Evolutionary conservation across 495 filamentous ascomycete genomes (phyloP), one percentile per base, ranked within the genome.

Genomic region (Aspergillus mulundensis): DNA sequence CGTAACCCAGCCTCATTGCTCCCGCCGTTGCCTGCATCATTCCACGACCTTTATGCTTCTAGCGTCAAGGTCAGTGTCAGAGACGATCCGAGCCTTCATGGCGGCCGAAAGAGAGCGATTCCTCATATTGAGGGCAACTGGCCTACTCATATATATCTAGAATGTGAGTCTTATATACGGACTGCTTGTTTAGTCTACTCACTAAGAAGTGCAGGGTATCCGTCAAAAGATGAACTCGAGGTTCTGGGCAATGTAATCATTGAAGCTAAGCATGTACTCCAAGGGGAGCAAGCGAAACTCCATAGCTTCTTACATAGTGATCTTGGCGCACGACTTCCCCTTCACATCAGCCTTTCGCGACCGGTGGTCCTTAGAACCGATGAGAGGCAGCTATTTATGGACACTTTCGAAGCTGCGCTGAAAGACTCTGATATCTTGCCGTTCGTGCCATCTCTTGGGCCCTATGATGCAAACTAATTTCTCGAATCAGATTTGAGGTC

Each of bases 41-140:
- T 98, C 71, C 87, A 91, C 70, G 88, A 96, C 67, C 79, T 96
- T 56, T 97, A 97, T 75, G 87, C 91, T n/a, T 86, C 73, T 1
- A 73, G 83, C 41, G 82, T 85, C 49, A 82, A 91, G 38, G 72
- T 86, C 50, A 88, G 88, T 67, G 86, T 84, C 23, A 72, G 72
- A 56, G 94, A 98, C 70, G 87, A 95, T 60, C 92, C 94, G 0
- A 73, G 74, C 52, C 77, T 98, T 28, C 94, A 98, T 70, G 86
- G 85, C 25, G 94, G 94, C 25, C 83, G 91, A 40, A 88, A 85
- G 64, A 80, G 94, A 21, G 81, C 82, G 40, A 88, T 83, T 40
- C 92, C 94, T 2, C 94, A 98, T 70, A 74, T 93, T 12, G 82
- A 87, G 49, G 94, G 94, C 20, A 88, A 89, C 72, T 98, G 94